Evolutionary conservation across 805 yeast genomes (phyloP), one percentile per base, ranked within the genome.

Genomic region (Candida vartiovaarae): DNA sequence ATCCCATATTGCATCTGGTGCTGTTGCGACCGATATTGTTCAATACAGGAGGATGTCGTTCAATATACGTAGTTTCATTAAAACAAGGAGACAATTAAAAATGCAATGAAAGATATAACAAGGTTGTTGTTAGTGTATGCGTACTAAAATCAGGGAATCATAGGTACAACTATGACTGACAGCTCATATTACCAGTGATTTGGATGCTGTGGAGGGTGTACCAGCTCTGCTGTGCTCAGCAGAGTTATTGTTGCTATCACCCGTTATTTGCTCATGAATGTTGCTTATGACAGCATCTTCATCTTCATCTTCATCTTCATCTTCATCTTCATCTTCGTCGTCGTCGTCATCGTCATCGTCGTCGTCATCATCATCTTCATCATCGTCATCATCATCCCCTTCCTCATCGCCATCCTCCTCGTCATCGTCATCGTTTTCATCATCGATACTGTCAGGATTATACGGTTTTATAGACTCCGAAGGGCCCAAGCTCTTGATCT

Each of bases 401-500:
- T 62, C 66, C 0, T 65, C 71, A 2, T 72, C 71, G 0, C 66
- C 68, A n/a, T 64, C 68, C 4, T 64, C 69, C 0, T 63, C 70
- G 1, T 63, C 70, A 2, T 62, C 67, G 5, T 67, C 71, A 3
- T 70, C 75, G 4, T 71, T 76, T 3, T 70, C 75, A 4, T 68
- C 76, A 6, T 69, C 76, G 4, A 66, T 74, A 7, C 63, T 72
- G 11, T 71, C 72, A 1, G 32, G 77, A 64, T 40, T 63, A 67
- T 73, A 24, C 15, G 43, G 39, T 15, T 50, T 49, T 32, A 47
- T 33, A 36, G 32, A 9, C 39, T 51, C 47, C 4, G 26, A n/a
- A 5, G 10, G 11, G 20, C 34, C 30, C 34, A 51, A 34, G 8
- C 20, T 24, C 32, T 50, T 54, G 32, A 56, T 31, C 44, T 52